Base-by-base conservation (phyloP, 2,329 filamentous ascomycete species). In the Diaporthe velutina region DNA sequence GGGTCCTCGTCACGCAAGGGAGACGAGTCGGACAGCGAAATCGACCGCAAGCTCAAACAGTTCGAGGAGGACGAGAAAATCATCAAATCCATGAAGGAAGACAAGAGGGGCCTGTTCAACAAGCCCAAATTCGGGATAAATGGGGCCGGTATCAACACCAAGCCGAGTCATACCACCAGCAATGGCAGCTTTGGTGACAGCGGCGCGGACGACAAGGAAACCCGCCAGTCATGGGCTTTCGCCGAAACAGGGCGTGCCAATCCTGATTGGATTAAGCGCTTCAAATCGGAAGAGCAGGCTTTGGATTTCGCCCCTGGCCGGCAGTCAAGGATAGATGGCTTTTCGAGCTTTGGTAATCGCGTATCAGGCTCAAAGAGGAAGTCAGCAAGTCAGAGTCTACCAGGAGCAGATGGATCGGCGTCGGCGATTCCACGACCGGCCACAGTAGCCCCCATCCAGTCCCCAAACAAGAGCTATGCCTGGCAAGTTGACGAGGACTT, bases 401-500 rank as follows among this genome's bases (percentile, higher is more conserved):
- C 17, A 13, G 70, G 40, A 45, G 17, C 60, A 13, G 73, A 75
- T 19, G 74, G 75, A 15, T 74, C 77, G 8, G 76, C 75, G 4
- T 75, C 76, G 25, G 74, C 77, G n/a, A 73, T 75, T 42, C 75
- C 74, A 25, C 78, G 74, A 50, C 75, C 79, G 71, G 70, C 81
- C 74, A 71, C 76, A 25, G 50, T 77, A 40, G 78, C 77, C 40
- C 77, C 68, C 70, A 77, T 76, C 45, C 71, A 72, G 8, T 88
- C 87, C 0, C 88, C 89, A 0, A 86, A 87, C 70, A 90, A 88
- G 80, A 88, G 86, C 77, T 89, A 86, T 73, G 87, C 85, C 10
- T 91, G 89, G 89, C 83, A 90, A 73, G 80, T 90, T 9, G 89
- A 91, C 45, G 86, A 87, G 7, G 90, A 91, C 72, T 90, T 91